Evolutionary conservation across 192 early-diverging fungal species (phyloP), one percentile per base, ranked within the genome.

Genomic region (Coemansia sp.): DNA sequence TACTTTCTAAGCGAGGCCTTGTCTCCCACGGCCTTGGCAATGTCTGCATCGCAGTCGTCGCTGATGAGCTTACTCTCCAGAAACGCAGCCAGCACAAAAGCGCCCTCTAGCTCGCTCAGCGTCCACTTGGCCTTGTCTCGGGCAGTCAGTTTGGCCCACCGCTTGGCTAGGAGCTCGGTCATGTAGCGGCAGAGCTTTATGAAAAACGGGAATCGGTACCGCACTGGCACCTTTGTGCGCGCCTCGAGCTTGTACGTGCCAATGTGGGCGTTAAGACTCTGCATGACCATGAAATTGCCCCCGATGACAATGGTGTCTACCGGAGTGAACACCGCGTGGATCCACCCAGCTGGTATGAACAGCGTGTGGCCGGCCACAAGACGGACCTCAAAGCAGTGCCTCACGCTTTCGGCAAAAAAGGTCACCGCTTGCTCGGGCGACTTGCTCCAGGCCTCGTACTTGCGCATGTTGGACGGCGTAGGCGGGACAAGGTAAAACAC

Each of bases 281-380:
- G 92, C 43, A 97, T 65, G 10, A 67, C 71, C 53, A 84, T 67
- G 72, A 95, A 98, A 73, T 96, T 98, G 51, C 96, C 96, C 17
- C 96, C 94, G 64, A 98, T 95, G 0, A 96, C 94, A 7, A 98
- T 77, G 0, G 93, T 88, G 53, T 96, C 93, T 20, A 82, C 78
- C 7, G 94, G 92, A 4, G 94, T 98, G 69, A 91, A 92, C 7
- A 96, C 94, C 1, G 96, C 92, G 71, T 98, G 96, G 65, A 98
- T 96, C 96, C 96, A 98, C 35, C 96, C 96, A 7, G 94, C 89
- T 19, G 96, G 96, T 54, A 98, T 95, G 43, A 96, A 94, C 90
- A 93, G 85, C 17, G 96, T 98, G 72, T 96, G 93, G 6, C 94
- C 93, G 15, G 94, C 86, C 24, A 76, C 59, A 1, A 98, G 73